A percentile compares a stretch with the other conserved stretches of the same genome.
phyloP scores from a whole-genome alignment of 2,329 filamentous ascomycete genomes.

The Claviceps pazoutovae region DNA sequence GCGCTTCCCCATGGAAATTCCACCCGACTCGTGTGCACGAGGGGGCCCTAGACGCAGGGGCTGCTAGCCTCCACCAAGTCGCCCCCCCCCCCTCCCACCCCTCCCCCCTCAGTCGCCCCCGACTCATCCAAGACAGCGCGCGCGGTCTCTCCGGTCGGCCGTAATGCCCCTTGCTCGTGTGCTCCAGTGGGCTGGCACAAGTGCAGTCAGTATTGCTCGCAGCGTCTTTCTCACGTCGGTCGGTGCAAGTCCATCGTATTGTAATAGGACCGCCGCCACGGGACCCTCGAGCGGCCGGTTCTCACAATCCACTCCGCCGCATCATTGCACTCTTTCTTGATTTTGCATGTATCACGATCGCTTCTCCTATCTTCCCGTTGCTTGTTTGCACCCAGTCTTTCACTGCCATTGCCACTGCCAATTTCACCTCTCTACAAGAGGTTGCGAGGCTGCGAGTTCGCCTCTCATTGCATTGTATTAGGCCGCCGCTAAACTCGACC shows the following conservation, averaged over 20 bases:
- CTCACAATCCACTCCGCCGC: no score
- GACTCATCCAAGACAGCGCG: not conserved
- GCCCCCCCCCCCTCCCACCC: no score
- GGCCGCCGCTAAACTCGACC: not conserved
- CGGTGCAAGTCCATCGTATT: no score
- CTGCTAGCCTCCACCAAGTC: not conserved
- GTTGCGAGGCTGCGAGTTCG: not conserved
- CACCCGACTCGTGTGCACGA: not conserved
- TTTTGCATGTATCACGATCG: conserved; percentile 2
- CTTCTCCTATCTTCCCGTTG: not conserved
- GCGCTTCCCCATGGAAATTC: no score
- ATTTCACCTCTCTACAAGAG: not conserved
- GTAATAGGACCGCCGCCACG: no score
- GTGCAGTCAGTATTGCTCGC: no score
- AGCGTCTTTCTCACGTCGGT: no score
- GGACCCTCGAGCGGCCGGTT: no score
- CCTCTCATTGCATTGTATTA: not conserved
- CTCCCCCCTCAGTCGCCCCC: no score
- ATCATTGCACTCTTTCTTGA: not conserved
- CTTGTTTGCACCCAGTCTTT: not conserved
- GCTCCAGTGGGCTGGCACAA: no score
- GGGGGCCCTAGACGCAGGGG: not conserved
- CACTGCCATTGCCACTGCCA: not conserved
- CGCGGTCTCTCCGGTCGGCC: not conserved
- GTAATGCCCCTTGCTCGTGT: not conserved